phyloP scores from a whole-genome alignment of 192 early-diverging fungal genomes.

The Coemansia sp. region DNA sequence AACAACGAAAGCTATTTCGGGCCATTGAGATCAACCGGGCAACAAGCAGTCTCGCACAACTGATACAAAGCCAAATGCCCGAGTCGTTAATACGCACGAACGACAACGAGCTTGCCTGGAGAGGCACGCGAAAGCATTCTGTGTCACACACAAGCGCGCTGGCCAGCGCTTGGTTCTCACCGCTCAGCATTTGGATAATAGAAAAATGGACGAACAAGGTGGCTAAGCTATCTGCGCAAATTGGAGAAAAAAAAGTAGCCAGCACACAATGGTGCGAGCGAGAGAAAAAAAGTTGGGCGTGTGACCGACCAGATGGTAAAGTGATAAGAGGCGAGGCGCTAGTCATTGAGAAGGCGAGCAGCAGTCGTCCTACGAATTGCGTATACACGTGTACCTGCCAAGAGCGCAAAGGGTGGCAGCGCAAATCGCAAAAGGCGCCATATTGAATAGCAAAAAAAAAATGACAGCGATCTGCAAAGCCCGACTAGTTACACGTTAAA shows the following conservation, averaged over 20 bases:
- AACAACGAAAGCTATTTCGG: neutral
- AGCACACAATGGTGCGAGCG: neutral
- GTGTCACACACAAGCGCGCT: neutral
- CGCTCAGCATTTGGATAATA: neutral
- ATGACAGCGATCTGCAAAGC: neutral
- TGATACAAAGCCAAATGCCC: no score
- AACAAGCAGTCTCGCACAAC: neutral
- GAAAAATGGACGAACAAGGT: neutral
- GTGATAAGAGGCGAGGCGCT: neutral
- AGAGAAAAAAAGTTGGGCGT: neutral
- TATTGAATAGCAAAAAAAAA: neutral
- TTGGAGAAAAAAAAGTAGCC: neutral
- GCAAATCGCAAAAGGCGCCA: neutral
- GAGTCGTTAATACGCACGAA: no score
- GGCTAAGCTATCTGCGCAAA: neutral
- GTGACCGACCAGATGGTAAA: neutral
- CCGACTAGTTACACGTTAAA: neutral
- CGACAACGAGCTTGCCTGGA: neutral
- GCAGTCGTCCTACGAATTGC: neutral
- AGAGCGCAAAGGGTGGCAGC: neutral
- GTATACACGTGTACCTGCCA: neutral
- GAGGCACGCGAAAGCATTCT: neutral
- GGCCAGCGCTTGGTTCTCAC: neutral
- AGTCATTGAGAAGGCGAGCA: neutral
- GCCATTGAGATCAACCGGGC: neutral